Evolutionary conservation across 352 stramenopile genomes (phyloP), one percentile per base, ranked within the genome.

Genomic region (Pythium vanterpoolii): DNA sequence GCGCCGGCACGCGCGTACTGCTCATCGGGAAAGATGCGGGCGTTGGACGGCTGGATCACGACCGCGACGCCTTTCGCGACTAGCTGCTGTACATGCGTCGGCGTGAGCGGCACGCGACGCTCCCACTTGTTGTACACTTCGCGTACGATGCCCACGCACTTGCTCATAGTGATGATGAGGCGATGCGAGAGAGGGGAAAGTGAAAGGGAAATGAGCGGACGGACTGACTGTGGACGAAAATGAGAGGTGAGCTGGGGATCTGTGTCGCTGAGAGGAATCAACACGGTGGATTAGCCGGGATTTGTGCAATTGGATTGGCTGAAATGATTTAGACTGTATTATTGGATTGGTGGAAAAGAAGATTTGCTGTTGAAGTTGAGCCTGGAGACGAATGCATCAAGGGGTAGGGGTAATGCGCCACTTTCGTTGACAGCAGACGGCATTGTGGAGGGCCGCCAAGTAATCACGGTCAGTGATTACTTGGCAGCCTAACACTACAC

Each of bases 41-140:
- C 77, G 10, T 73, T 85, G 53, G 84, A 96, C 34, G 95, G 93
- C 73, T 99, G 95, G 50, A 99, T 93, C 24, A 98, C 70, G 28
- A 99, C 90, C 45, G 95, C 72, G 13, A 96, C 73, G 48, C 93
- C 89, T 49, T 69, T 75, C 49, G 80, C 53, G 48, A 95, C 81
- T 40, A 96, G 80, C 64, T 93, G 64, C 60, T 83, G 58, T 18
- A 98, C 93, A 64, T 98, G 93, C 45, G 79, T 55, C 9, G 95
- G 95, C 30, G 88, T 97, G 52, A 98, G 77, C 58, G 88, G 93
- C 58, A 83, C 83, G 54, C 95, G 89, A n/a, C 93, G 87, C 78
- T 98, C 95, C 95, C 95, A 98, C 60, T 97, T 97, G 69, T 96
- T 93, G 72, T 98, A 98, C 42, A 93, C 91, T 63, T 98, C 95